Evolutionary conservation across 225 moss, liverwort and hornwort species (phyloP).

Genomic region (Pseudoscleropodium purum): DNA sequence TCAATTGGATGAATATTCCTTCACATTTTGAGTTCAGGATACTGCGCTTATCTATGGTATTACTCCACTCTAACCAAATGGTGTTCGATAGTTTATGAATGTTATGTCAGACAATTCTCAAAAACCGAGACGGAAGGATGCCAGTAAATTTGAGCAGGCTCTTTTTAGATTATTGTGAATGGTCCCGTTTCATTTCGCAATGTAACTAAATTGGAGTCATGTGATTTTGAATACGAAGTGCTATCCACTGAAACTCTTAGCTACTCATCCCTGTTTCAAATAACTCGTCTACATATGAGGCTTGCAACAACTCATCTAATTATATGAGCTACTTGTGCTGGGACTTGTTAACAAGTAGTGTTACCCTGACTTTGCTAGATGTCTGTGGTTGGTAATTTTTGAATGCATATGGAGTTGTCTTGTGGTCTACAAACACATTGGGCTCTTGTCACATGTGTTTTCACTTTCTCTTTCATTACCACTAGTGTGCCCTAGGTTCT

Average conservation of each 20-base stretch:
- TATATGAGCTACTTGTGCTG: background rate
- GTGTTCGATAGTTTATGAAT: background rate
- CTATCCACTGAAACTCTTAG: background rate
- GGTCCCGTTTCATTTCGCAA: background rate
- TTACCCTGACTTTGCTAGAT: background rate
- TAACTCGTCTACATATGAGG: background rate
- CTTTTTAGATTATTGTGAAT: background rate
- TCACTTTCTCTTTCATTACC: background rate
- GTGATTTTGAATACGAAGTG: background rate
- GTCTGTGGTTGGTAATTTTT: background rate
- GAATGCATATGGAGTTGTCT: background rate
- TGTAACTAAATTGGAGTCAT: background rate
- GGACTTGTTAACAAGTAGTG: background rate
- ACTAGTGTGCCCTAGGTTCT: too few relatives aligned
- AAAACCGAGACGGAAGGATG: background rate
- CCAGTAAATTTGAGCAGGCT: background rate
- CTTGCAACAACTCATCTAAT: background rate
- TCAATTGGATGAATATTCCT: conserved; percentile 4
- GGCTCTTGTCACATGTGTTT: background rate
- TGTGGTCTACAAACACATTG: background rate
- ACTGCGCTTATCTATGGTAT: background rate
- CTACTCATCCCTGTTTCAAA: background rate
- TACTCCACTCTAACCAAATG: background rate
- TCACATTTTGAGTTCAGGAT: background rate
- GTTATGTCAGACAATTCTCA: background rate